These are phyloP conservation scores for Cantharellus anzutake DNA, from an alignment of 768 basidiomycete species.

Conservation along the genomic window DNA sequence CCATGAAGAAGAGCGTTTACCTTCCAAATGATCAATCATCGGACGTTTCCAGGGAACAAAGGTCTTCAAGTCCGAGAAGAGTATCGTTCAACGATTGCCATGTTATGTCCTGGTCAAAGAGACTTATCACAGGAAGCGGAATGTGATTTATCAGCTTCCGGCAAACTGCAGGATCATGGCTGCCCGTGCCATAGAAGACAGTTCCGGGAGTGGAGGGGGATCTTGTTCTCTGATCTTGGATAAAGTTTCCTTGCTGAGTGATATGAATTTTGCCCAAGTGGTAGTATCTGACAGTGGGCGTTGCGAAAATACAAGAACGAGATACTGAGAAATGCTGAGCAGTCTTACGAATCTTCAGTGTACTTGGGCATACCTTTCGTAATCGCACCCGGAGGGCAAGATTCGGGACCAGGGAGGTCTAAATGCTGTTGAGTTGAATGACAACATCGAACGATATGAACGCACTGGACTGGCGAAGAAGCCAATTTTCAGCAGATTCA, in stretches of 20 bases:
- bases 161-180: slow-evolving; percentile 13
- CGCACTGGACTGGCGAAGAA: slow-evolving; percentile 18
- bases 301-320: slow-evolving; percentile 9
- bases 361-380: slow-evolving; percentile 11
- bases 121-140: slow-evolving; percentile 11
- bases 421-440: background rate
- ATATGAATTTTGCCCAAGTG: background rate
- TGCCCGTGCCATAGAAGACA: slow-evolving; percentile 4
- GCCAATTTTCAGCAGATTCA: slow-evolving; percentile 44
- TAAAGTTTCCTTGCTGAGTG: slow-evolving; percentile 1
- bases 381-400: slow-evolving; percentile 11
- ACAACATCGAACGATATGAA: too few relatives aligned
- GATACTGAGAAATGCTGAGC: slow-evolving; percentile 1
- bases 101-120: background rate
- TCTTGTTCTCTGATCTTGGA: background rate
- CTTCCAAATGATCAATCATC: background rate
- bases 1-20: background rate
- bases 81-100: background rate
- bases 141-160: slow-evolving; percentile 15
- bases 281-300: slow-evolving; percentile 1
- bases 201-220: slow-evolving; percentile 1
- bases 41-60: background rate
- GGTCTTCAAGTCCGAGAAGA: background rate
- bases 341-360: background rate
- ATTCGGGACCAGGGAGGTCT: slow-evolving; percentile 8